These are phyloP conservation scores for Sideroxylon spinosum DNA, from an alignment of 179 eudicot species.

Conservation along the genomic window DNA sequence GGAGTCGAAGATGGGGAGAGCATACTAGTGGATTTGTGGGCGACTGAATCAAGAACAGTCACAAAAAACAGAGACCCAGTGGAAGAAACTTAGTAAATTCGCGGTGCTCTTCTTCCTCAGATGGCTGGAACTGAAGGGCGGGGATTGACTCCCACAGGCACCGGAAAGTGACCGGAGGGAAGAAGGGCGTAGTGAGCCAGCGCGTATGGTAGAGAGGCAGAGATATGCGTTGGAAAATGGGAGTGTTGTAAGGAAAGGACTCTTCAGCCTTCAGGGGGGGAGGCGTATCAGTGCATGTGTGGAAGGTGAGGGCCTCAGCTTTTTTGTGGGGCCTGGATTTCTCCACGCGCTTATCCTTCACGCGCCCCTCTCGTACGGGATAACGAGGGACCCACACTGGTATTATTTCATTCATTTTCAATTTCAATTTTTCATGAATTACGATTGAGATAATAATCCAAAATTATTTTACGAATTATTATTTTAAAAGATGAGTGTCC, in stretches of 20 bases:
- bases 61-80: constrained; percentile 1
- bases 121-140: neutral
- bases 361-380: neutral
- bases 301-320: constrained; percentile 16
- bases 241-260: neutral
- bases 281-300: constrained; percentile 19
- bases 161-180: neutral
- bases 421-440: too few species aligned
- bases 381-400: too few species aligned
- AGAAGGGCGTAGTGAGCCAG: neutral
- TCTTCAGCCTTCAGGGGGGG: neutral
- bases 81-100: constrained; percentile 2
- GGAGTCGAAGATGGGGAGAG: neutral
- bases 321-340: constrained; percentile 7
- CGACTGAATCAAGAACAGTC: neutral
- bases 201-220: neutral
- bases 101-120: neutral
- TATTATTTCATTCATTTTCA: too few species aligned
- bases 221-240: neutral
- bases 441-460: too few species aligned
- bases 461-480: too few species aligned
- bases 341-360: constrained; percentile 5
- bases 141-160: too few species aligned
- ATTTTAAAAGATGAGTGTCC: too few species aligned
- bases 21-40: constrained; percentile 11